phyloP scores from a whole-genome alignment of 306 rosid genomes.

The Cercis canadensis region DNA sequence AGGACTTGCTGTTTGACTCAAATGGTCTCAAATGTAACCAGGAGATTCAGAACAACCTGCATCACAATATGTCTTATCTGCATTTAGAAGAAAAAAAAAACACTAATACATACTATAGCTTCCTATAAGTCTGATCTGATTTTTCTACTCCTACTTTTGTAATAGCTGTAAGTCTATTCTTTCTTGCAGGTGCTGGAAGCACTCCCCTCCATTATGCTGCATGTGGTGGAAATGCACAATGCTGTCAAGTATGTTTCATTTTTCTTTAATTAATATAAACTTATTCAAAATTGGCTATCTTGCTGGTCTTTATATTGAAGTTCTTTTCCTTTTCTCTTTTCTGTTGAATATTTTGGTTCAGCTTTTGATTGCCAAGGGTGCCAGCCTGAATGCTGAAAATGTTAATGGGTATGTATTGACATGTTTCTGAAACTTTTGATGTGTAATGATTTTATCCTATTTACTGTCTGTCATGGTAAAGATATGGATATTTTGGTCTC shows the following conservation, averaged over 20 bases:
- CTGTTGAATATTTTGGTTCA: conserved; percentile 52
- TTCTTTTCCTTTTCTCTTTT: conserved; percentile 15
- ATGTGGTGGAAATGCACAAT: conserved; percentile 95
- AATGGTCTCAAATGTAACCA: no score
- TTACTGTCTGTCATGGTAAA: conserved; percentile 5
- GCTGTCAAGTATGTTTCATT: conserved; percentile 74
- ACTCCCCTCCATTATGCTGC: conserved; percentile 97
- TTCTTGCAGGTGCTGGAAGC: conserved; percentile 87
- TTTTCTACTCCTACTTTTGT: neutral
- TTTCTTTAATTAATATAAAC: neutral
- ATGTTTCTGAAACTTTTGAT: conserved; percentile 31
- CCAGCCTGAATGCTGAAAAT: conserved; percentile 77
- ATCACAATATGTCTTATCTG: no score
- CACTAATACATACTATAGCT: neutral
- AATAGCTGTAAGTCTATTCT: conserved; percentile 26
- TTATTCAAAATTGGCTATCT: neutral
- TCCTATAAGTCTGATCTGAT: neutral
- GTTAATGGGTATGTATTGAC: conserved; percentile 72
- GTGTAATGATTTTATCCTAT: conserved; percentile 20
- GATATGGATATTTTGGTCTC: conserved; percentile 21
- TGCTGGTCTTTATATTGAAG: conserved; percentile 37
- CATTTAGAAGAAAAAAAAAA: no score
- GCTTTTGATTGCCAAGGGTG: conserved; percentile 85
- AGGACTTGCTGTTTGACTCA: neutral
- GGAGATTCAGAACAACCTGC: no score